Percentiles rank a stretch among this genome's conserved stretches.
Evolutionary conservation across 345 rosid genomes (phyloP).

Genomic region (Arabidopsis suecica): DNA sequence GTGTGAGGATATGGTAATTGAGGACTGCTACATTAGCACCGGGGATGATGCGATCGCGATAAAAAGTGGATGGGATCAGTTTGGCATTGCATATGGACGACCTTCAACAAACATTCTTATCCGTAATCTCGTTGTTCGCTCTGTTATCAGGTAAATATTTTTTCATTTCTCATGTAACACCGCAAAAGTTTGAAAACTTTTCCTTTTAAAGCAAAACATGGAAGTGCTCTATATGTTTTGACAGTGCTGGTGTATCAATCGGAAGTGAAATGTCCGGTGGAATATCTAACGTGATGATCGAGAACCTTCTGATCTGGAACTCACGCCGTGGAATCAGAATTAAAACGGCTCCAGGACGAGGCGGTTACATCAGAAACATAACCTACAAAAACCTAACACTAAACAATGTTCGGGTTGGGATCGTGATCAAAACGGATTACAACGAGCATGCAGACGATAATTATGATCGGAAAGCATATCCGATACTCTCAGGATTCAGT

Average conservation of each 20-base stretch:
- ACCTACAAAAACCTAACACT: conserved; percentile 74
- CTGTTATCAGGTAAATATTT: conserved; percentile 83
- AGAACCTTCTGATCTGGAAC: conserved; percentile 76
- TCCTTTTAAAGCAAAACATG: background rate
- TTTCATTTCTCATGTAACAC: conserved; percentile 23
- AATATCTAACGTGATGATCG: conserved; percentile 75
- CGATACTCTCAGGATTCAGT: conserved; percentile 62
- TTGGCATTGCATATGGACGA: conserved; percentile 83
- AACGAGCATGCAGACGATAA: conserved; percentile 86
- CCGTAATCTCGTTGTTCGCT: conserved; percentile 83
- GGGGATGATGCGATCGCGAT: conserved; percentile 97
- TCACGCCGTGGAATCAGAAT: conserved; percentile 88
- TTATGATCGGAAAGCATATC: conserved; percentile 68
- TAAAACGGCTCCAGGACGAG: conserved; percentile 93
- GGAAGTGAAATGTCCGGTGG: conserved; percentile 98
- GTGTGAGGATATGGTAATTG: conserved; percentile 91
- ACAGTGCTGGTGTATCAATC: conserved; percentile 87
- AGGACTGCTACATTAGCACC: conserved; percentile 93
- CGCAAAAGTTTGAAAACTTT: background rate
- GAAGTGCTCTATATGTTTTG: background rate
- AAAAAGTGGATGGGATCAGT: conserved; percentile 99
- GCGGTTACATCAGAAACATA: conserved; percentile 71
- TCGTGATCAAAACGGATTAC: conserved; percentile 87
- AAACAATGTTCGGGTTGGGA: conserved; percentile 82
- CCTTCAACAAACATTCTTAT: conserved; percentile 84